Base-by-base conservation (phyloP, 176 grass and related monocot species). In the Musa acuminata region DNA sequence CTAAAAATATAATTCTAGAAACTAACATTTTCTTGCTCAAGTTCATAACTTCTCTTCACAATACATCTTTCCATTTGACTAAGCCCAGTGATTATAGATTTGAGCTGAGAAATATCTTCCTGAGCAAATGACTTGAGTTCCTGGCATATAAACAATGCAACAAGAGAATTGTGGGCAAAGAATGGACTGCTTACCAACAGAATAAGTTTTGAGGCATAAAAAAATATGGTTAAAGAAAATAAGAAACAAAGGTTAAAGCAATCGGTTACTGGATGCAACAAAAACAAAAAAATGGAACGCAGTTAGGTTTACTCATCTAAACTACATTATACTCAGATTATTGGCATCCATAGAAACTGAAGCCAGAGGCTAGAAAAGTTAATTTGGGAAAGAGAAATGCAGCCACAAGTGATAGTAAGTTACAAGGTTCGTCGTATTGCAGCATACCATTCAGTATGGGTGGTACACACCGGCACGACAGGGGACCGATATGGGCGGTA, bases 1-100 rank as follows among this genome's bases (percentile, higher is more conserved):
- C 20, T 25, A 50, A 20, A 70, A 70, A 5, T 16, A 70, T 51
- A 72, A 57, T 43, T 64, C 58, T 73, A 16, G 13, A 72, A 71
- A 53, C 75, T 59, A 80, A 96, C 93, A 87, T 96, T 96, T 62
- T 96, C 93, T 64, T 64, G 26, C 76, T 92, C 83, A 84, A 90
- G 70, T 85, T 89, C 87, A 76, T 77, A 72, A 85, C 77, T 72
- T 76, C 75, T 92, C 51, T 85, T 74, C 53, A 64, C 82, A 73
- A 86, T 74, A 51, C 27, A 75, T 62, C 74, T 81, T 29, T 69
- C 81, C 63, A 85, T 27, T 83, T 86, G 82, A 71, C 88, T 74
- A 80, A 84, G 79, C 75, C 84, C 81, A 55, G 75, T 77, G 49
- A 86, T 77, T 27, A 88, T 52, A 57, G 75, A 90, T 88, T 77